Conservation (phyloP, 805 yeast species). For the Candida broadrunensis region DNA sequence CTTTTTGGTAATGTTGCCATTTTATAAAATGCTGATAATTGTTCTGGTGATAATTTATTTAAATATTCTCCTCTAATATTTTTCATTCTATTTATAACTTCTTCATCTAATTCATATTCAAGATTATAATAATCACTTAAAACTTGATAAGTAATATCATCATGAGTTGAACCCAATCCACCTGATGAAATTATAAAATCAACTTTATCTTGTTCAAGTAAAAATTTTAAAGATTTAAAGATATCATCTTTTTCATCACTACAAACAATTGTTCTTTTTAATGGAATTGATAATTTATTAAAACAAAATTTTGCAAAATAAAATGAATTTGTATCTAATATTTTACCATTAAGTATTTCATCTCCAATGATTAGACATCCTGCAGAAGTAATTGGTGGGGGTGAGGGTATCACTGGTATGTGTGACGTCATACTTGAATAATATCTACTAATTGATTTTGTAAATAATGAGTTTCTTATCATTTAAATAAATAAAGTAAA, state of each 20-base stretch:
- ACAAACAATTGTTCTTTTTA: conserved; percentile 65
- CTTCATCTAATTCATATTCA: conserved; percentile 49
- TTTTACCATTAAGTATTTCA: conserved; percentile 84
- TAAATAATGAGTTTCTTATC: neutral
- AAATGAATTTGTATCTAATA: conserved; percentile 72
- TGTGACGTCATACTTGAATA: neutral
- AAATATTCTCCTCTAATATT: conserved; percentile 38
- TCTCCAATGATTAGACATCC: conserved; percentile 75
- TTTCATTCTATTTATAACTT: conserved; percentile 61
- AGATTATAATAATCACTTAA: conserved; percentile 64
- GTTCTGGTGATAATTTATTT: conserved; percentile 34
- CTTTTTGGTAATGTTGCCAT: conserved; percentile 75
- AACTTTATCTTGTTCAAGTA: conserved; percentile 41
- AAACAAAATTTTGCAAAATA: conserved; percentile 73
- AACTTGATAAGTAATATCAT: conserved; percentile 79
- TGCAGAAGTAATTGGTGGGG: conserved; percentile 27
- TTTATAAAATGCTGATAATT: conserved; percentile 58
- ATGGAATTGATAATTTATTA: conserved; percentile 55
- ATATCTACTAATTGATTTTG: neutral
- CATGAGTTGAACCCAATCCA: conserved; percentile 86
- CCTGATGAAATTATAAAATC: conserved; percentile 73
- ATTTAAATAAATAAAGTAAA: no score
- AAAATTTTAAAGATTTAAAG: conserved; percentile 45
- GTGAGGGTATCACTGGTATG: neutral
- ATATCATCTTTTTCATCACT: conserved; percentile 77